Conservation (phyloP, 2,329 filamentous ascomycete genomes). For the Cladorrhinum sp. region DNA sequence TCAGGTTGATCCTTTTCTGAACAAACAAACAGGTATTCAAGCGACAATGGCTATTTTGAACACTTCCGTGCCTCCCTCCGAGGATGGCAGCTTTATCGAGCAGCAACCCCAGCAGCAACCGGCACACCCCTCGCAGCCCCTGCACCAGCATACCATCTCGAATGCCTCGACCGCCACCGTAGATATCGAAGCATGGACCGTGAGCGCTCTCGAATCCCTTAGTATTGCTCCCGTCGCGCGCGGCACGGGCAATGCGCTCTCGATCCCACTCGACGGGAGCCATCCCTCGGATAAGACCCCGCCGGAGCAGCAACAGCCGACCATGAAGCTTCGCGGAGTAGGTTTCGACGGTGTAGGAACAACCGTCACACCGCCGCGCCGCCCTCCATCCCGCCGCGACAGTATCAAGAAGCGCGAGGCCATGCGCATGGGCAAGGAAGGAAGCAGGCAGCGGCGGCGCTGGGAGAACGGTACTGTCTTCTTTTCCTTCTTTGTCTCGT, state of each 20-base stretch:
- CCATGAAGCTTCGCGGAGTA: conserved; percentile 29
- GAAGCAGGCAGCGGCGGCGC: conserved; percentile 76
- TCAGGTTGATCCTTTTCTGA: neutral
- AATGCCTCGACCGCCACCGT: conserved; percentile 37
- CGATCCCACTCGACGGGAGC: conserved; percentile 71
- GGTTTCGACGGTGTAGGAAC: conserved; percentile 19
- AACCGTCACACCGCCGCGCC: conserved; percentile 38
- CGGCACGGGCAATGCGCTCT: conserved; percentile 61
- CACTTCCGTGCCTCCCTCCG: conserved; percentile 7
- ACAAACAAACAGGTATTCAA: neutral
- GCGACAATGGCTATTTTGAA: conserved; percentile 25
- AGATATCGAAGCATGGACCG: conserved; percentile 67
- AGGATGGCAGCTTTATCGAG: conserved; percentile 9
- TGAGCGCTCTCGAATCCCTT: conserved; percentile 54
- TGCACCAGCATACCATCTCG: conserved; percentile 25
- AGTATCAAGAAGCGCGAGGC: conserved; percentile 64
- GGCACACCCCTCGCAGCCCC: conserved; percentile 7
- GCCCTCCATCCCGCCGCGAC: conserved; percentile 51
- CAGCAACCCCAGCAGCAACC: conserved; percentile 1
- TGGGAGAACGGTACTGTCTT: conserved; percentile 83
- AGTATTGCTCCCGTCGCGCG: conserved; percentile 54
- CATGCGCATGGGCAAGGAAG: conserved; percentile 85
- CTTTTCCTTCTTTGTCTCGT: conserved; percentile 5
- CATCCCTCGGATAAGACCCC: conserved; percentile 23
- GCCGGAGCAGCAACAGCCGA: conserved; percentile 18